Conservation (phyloP, 1,284 basidiomycete genomes). For the Rhodotorula sp. region DNA sequence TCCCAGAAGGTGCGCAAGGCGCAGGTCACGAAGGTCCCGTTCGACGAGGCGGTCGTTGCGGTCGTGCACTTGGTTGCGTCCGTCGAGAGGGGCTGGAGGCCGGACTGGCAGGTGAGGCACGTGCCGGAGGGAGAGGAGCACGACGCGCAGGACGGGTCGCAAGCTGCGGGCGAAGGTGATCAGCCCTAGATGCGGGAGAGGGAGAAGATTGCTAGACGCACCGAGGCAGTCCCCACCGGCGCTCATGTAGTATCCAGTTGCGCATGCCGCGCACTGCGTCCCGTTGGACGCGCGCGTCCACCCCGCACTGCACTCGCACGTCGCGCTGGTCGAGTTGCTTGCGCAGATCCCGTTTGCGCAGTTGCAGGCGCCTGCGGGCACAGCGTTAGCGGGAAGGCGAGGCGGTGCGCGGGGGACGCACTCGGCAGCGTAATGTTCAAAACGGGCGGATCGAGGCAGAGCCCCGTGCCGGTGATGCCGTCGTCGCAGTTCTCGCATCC, state of each 20-base stretch:
- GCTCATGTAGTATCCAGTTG: slow-evolving; percentile 69
- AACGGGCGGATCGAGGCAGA: slow-evolving; percentile 59
- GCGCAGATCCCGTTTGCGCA: slow-evolving; percentile 74
- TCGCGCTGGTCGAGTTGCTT: slow-evolving; percentile 52
- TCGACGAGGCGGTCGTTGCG: slow-evolving; percentile 55
- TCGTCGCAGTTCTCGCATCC: slow-evolving; percentile 69
- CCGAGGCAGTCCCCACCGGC: slow-evolving; percentile 70
- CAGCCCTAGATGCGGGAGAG: neutral
- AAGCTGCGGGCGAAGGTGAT: slow-evolving; percentile 56
- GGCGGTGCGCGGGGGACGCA: neutral
- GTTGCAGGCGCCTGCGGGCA: slow-evolving; percentile 62
- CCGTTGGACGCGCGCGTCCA: slow-evolving; percentile 66
- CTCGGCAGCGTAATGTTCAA: slow-evolving; percentile 18
- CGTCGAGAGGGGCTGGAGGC: slow-evolving; percentile 66
- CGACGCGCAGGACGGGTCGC: slow-evolving; percentile 66
- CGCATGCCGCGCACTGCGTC: slow-evolving; percentile 65
- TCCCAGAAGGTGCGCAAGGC: slow-evolving; percentile 66
- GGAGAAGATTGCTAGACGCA: slow-evolving; percentile 49
- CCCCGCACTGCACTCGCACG: slow-evolving; percentile 72
- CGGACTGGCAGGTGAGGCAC: slow-evolving; percentile 68
- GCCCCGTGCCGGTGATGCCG: slow-evolving; percentile 70
- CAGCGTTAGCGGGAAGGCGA: slow-evolving; percentile 47
- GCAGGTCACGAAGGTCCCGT: slow-evolving; percentile 59
- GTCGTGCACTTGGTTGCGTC: slow-evolving; percentile 64
- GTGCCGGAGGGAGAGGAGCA: slow-evolving; percentile 67